These are phyloP conservation scores for Erodium moschatum DNA, from an alignment of 441 rosid genomes.

Conservation along the genomic window DNA sequence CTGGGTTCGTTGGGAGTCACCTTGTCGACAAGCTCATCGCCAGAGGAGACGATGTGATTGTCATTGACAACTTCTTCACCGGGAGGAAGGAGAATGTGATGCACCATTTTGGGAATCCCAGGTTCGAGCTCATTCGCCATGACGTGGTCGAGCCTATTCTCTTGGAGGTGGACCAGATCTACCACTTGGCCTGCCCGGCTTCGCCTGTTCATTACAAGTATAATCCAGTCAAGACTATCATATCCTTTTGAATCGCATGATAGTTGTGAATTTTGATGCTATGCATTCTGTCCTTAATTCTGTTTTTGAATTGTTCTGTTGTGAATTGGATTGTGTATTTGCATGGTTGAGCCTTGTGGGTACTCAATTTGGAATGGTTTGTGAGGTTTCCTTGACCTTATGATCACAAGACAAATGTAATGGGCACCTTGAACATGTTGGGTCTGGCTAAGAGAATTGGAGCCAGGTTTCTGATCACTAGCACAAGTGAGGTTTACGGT, in stretches of 20 bases:
- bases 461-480: too few relatives aligned
- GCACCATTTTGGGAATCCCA: slow-evolving; percentile 63
- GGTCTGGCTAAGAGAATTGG: too few relatives aligned
- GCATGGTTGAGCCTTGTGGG: too few relatives aligned
- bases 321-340: too few relatives aligned
- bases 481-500: too few relatives aligned
- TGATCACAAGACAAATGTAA: too few relatives aligned
- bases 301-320: too few relatives aligned
- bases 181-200: slow-evolving; percentile 70
- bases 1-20: slow-evolving; percentile 95
- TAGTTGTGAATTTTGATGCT: background rate
- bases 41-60: slow-evolving; percentile 85
- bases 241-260: too few relatives aligned
- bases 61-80: slow-evolving; percentile 85
- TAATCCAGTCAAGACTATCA: slow-evolving; percentile 86
- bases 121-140: slow-evolving; percentile 72
- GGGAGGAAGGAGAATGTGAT: slow-evolving; percentile 88
- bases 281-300: too few relatives aligned
- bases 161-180: slow-evolving; percentile 68
- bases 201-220: slow-evolving; percentile 88
- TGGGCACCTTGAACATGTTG: too few relatives aligned
- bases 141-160: slow-evolving; percentile 68
- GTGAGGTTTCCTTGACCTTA: too few relatives aligned
- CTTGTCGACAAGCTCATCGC: slow-evolving; percentile 76
- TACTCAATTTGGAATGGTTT: too few relatives aligned